Evolutionary conservation across 2,329 filamentous ascomycete genomes (phyloP), one percentile per base, ranked within the genome.

Genomic region (Rugonectria rugulosa): DNA sequence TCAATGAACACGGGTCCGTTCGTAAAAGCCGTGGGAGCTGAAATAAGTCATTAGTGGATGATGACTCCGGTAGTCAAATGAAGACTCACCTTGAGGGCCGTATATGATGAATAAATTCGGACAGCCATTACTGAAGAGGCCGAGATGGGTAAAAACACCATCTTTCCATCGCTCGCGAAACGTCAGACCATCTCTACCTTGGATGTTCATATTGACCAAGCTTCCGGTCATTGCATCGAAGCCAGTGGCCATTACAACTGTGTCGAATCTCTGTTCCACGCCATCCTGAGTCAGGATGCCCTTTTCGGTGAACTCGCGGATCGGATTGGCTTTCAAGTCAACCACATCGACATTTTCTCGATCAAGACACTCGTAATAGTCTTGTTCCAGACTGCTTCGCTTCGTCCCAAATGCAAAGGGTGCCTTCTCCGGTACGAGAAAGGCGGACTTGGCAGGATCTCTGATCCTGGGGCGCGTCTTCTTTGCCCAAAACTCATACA

Each of bases 291-390:
- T 71, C 14, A 66, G 54, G 43, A 83, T 74, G 1, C 79, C 79
- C 0, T 57, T 71, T 3, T 67, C 64, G 0, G 70, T 75, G 24
- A 81, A 73, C 15, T 70, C 65, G 4, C 63, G 64, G 49, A 84
- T 80, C 0, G 76, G 71, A 6, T 74, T 77, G 6, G 71, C 62
- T 7, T 75, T 78, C 15, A 82, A 59, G 45, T 79, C 72, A 4
- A 84, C 78, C 17, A 82, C 62, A 31, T 79, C 71, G 3, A 84
- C 79, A 31, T 80, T 76, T 1, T 72, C 67, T 14, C 72, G 73
- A 56, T 82, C 76, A 45, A 79, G 74, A 3, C 75, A 70, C 55
- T 84, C 81, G 58, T 78, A 84, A 62, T 80, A 83, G 34, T 72
- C 69, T 29, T 77, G 69, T 56, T 84, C 81, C 0, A 83, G 72